Percentiles rank a stretch among this genome's conserved stretches.
Conservation (phyloP, 2,329 filamentous ascomycete genomes). For the Microascus cirrosus region DNA sequence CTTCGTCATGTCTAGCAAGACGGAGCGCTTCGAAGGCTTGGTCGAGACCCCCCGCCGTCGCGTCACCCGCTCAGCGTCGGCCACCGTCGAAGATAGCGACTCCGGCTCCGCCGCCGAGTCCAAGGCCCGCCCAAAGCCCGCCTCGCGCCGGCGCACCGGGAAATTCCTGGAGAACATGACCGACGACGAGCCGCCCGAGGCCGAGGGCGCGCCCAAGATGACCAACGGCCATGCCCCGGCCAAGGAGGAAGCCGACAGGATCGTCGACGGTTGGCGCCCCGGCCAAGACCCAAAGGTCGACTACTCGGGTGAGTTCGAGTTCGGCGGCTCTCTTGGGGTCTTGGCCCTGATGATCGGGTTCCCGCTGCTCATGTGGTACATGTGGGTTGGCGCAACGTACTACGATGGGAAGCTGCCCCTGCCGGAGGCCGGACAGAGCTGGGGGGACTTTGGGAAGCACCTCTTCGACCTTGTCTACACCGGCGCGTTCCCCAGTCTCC, state of each 20-base stretch:
- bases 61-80: constrained; percentile 37
- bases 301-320: constrained; percentile 60
- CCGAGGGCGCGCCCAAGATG: constrained; percentile 7
- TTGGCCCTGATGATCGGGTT: constrained; percentile 82
- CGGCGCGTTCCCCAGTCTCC: constrained; percentile 69
- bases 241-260: constrained; percentile 1
- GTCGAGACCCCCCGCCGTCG: constrained; percentile 43
- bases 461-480: constrained; percentile 65
- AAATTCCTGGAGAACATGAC: constrained; percentile 40
- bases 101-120: constrained; percentile 31
- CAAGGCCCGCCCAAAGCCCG: constrained; percentile 16
- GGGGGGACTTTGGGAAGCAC: constrained; percentile 59
- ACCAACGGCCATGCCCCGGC: constrained; percentile 9
- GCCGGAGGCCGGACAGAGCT: constrained; percentile 53
- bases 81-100: constrained; percentile 36
- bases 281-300: constrained; percentile 53
- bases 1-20: constrained; percentile 31
- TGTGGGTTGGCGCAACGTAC: constrained; percentile 94
- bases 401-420: constrained; percentile 76
- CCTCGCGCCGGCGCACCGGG: constrained; percentile 32
- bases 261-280: constrained; percentile 44
- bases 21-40: constrained; percentile 51
- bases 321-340: constrained; percentile 77
- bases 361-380: constrained; percentile 95
- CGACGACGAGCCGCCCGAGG: constrained; percentile 15